phyloP scores from a whole-genome alignment of 2,329 filamentous ascomycete species.

The Colletotrichum neosansevieriae region DNA sequence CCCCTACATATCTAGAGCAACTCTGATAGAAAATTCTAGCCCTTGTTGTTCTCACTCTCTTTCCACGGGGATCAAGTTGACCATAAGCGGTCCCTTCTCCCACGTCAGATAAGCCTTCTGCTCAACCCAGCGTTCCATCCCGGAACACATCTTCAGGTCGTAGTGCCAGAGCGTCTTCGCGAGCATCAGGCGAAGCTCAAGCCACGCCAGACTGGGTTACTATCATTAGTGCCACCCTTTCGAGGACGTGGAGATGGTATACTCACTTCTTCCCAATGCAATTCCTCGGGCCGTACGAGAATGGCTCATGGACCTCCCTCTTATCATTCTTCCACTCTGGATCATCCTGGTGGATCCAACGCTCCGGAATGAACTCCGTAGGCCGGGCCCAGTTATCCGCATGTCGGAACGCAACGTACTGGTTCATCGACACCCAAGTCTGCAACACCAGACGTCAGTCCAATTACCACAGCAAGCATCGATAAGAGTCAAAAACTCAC shows the following conservation, averaged over 20 bases:
- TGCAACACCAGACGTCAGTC: not conserved
- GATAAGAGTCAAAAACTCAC: conserved; percentile 45
- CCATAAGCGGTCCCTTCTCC: conserved; percentile 43
- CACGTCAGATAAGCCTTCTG: conserved; percentile 56
- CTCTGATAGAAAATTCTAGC: no score
- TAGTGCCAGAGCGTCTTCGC: conserved; percentile 62
- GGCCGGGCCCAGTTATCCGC: conserved; percentile 57
- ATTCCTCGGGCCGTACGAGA: conserved; percentile 61
- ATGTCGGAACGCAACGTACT: conserved; percentile 29
- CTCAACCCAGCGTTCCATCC: conserved; percentile 51
- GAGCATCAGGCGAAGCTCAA: conserved; percentile 63
- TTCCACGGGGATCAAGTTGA: conserved; percentile 22
- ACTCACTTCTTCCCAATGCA: conserved; percentile 61
- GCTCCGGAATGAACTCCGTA: conserved; percentile 59
- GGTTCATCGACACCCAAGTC: conserved; percentile 33
- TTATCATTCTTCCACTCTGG: conserved; percentile 49
- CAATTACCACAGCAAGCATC: not conserved
- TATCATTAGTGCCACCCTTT: no score
- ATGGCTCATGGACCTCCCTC: conserved; percentile 59
- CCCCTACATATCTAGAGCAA: no score
- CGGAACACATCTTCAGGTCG: conserved; percentile 55
- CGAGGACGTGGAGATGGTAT: not conserved
- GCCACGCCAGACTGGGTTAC: conserved; percentile 57
- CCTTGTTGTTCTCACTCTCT: not conserved
- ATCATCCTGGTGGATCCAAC: conserved; percentile 50